Base-by-base conservation (phyloP, 140 eudicot species). In the Flaveria floridana region DNA sequence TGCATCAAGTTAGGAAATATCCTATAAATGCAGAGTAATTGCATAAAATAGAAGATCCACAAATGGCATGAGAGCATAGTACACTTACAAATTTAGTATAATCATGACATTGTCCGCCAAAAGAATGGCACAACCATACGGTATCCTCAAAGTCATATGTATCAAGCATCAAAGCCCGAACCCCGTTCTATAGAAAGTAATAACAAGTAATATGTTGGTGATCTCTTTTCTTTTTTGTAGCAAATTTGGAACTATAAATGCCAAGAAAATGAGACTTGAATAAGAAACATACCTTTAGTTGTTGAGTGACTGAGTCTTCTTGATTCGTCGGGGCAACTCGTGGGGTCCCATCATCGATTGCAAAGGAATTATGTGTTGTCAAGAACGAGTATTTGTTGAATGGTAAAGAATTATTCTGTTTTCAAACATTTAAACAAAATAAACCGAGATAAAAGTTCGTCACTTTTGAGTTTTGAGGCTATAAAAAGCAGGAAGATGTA, bases 61-160 rank as follows among this genome's bases (percentile, higher is more conserved):
- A 56, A 48, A 64, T 58, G 63, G 16, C 0, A 11, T 15, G 25
- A 69, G 72, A 48, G 25, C 14, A 2, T 65, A 51, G 13, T 30
- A 70, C 92, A 72, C 96, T 84, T 82, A 93, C 99, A 78, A 90
- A 93, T 74, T 87, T 89, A 2, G 99, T 93, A 59, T 62, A 82
- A 51, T 90, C 96, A 10, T 85, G 66, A 84, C 99, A 93, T 62
- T 85, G 18, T 71, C 97, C 99, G 58, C 88, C 87, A 61, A 85
- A 90, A 30, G 99, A 93, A 81, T 93, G 99, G 78, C 99, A 90
- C 75, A 93, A 67, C 99, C 99, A 93, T 62, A 93, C 83, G 51
- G 84, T 89, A 26, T 88, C 97, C 11, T 86, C 83, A 59, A 70
- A 93, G 78, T 93, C 99, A 10, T 93, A 93, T 0, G 93, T 88